These are phyloP conservation scores for Alopecurus myosuroides DNA, from an alignment of 176 grass and related monocot genomes.

Conservation along the genomic window DNA sequence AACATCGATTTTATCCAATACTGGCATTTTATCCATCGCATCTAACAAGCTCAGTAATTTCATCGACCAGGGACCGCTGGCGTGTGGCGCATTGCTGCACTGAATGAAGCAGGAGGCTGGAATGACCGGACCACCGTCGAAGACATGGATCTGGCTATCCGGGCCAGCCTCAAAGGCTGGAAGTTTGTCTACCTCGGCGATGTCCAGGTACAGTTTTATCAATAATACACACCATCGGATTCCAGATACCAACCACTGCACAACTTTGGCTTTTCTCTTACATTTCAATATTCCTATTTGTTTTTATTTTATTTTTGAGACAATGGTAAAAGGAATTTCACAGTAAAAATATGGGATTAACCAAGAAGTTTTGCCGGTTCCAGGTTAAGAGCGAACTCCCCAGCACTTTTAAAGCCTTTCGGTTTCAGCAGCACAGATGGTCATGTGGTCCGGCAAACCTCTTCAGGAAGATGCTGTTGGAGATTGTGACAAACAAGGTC, in stretches of 20 bases:
- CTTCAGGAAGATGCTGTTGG: conserved; percentile 67
- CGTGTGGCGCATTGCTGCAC: conserved; percentile 58
- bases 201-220: conserved; percentile 44
- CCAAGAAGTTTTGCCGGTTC: background rate
- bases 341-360: too few species aligned
- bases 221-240: conserved; percentile 19
- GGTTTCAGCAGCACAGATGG: conserved; percentile 89
- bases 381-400: conserved; percentile 89
- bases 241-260: background rate
- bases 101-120: conserved; percentile 78
- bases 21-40: background rate
- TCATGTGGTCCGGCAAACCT: conserved; percentile 75
- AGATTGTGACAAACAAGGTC: conserved; percentile 79
- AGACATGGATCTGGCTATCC: conserved; percentile 77
- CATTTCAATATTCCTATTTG: too few species aligned
- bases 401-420: conserved; percentile 84
- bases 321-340: background rate
- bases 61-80: conserved; percentile 50
- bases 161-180: conserved; percentile 69
- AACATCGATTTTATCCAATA: background rate
- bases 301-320: background rate
- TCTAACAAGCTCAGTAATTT: background rate
- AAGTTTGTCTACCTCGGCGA: conserved; percentile 79
- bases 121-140: conserved; percentile 84
- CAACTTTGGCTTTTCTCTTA: conserved; percentile 10